Evolutionary conservation across 176 grass and related monocot genomes (phyloP), one percentile per base, ranked within the genome.

Genomic region (Paspalum vaginatum): DNA sequence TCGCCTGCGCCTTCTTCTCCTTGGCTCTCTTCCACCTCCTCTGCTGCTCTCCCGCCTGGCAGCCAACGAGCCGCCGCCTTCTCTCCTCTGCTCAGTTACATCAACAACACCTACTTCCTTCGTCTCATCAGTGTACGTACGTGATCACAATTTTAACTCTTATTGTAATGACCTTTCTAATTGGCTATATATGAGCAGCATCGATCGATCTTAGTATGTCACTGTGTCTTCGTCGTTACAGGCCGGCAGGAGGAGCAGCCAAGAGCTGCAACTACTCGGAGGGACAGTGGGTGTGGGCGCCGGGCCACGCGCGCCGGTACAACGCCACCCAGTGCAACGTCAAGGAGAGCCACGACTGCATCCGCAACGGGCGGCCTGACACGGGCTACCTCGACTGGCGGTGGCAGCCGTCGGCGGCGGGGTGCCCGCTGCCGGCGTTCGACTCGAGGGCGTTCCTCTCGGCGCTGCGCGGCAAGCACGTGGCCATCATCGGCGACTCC

Each of bases 301-400:
- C 86, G 8, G 77, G 74, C 53, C 68, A 74, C 42, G 81, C 77
- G 4, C 38, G 77, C 27, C 87, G 85, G 73, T 82, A 52, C 26
- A 92, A 89, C 74, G 9, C 40, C 59, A 86, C 78, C 11, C 66
- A 72, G 57, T 52, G 78, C n/a, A 65, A 79, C 51, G 83, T 68
- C 24, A 84, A 87, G 22, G 83, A 89, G 13, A 81, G 80, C 78
- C 80, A 89, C 68, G 79, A 92, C 68, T 92, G 86, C 75, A 45
- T 86, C 39, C 85, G 54, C 61, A 80, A 86, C 41, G 90, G 86
- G 3, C 79, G 84, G 51, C 82, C 78, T 2, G 85, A 87, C 64
- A 76, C 74, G 6, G 75, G 83, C 7, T 92, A 88, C 70, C 81
- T 92, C 21, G 81, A 85, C 76, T 88, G 87, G 87, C 70, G 76